Evolutionary conservation across 257 asterid genomes (phyloP), one percentile per base, ranked within the genome.

Genomic region (Nicotiana attenuata): DNA sequence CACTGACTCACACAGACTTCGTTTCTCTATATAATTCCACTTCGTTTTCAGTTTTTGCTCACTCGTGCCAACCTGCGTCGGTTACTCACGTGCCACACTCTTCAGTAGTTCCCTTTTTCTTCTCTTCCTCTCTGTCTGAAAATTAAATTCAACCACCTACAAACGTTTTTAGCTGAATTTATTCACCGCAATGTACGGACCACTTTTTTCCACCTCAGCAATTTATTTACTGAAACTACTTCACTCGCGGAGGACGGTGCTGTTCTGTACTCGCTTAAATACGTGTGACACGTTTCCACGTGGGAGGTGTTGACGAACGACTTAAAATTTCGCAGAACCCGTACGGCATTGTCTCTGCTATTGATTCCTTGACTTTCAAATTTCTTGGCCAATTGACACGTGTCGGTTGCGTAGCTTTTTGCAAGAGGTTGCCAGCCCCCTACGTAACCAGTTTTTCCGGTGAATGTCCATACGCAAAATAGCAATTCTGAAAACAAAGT

Each of bases 81-180:
- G 82, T 71, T 75, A 80, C 71, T 75, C 88, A 86, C 86, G 77
- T 80, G 80, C 78, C 81, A 60, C 60, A 66, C 78, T 41, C n/a
- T 24, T 19, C 17, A 66, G 8, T 64, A 2, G 41, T 31, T 31
- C 47, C 24, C 0, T 65, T 38, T 68, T 28, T n/a, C 56, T 38
- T 35, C 20, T 33, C 56, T n/a, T 38, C 77, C 10, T 68, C 17
- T 13, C 29, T 20, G 3, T 20, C 20, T 41, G 2, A 20, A 20
- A 10, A 69, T 41, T 69, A 20, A 69, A 38, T 69, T 69, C 59
- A 20, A 41, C 59, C 3, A 41, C 20, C 78, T 11, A 41, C 29
- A 69, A 10, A 57, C 24, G 64, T 19, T 56, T 56, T 16, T 56
- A 56, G 61, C 24, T 56, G 4, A 56, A 56, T 68, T 41, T 35